Percentiles rank a stretch among this genome's conserved stretches.
phyloP scores from a whole-genome alignment of 2,329 filamentous ascomycete genomes.

The Penicillium decumbens region DNA sequence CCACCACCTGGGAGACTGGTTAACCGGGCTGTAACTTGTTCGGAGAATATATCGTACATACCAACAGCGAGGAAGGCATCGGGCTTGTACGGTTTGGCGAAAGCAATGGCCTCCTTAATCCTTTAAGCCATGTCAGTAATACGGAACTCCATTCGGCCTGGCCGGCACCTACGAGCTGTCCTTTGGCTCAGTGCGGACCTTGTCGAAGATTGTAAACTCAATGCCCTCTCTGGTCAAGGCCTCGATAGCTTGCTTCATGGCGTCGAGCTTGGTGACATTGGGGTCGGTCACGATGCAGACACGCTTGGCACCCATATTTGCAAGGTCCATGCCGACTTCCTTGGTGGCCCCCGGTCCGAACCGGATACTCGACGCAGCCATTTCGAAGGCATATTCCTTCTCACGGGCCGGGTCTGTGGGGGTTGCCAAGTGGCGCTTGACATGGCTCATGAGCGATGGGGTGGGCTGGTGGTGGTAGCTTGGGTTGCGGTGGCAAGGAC shows the following conservation, averaged over 20 bases:
- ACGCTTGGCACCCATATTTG: constrained; percentile 78
- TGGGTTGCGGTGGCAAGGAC: constrained; percentile 90
- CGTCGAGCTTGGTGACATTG: constrained; percentile 74
- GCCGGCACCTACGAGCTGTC: constrained; percentile 67
- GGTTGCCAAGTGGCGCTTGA: constrained; percentile 64
- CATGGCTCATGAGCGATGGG: constrained; percentile 49
- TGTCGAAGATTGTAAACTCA: constrained; percentile 73
- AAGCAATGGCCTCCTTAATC: constrained; percentile 82
- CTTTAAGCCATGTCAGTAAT: constrained; percentile 42
- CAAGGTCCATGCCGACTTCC: constrained; percentile 97
- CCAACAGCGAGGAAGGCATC: constrained; percentile 93
- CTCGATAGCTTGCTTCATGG: constrained; percentile 84
- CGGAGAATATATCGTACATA: constrained; percentile 17
- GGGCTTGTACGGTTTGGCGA: constrained; percentile 71
- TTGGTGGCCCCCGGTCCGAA: constrained; percentile 91
- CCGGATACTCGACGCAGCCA: constrained; percentile 91
- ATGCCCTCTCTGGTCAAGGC: constrained; percentile 74
- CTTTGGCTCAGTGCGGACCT: constrained; percentile 84
- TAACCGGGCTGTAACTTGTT: not conserved
- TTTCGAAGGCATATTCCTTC: constrained; percentile 98
- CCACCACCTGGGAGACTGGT: constrained; percentile 55
- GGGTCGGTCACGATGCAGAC: constrained; percentile 90
- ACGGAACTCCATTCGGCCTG: not conserved
- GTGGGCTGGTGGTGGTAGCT: constrained; percentile 66
- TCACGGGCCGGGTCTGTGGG: constrained; percentile 66